Percentiles rank a stretch among this genome's conserved stretches.
These are phyloP conservation scores for Linnemannia hyalina DNA, from an alignment of 192 early-diverging fungal genomes.

Conservation along the genomic window DNA sequence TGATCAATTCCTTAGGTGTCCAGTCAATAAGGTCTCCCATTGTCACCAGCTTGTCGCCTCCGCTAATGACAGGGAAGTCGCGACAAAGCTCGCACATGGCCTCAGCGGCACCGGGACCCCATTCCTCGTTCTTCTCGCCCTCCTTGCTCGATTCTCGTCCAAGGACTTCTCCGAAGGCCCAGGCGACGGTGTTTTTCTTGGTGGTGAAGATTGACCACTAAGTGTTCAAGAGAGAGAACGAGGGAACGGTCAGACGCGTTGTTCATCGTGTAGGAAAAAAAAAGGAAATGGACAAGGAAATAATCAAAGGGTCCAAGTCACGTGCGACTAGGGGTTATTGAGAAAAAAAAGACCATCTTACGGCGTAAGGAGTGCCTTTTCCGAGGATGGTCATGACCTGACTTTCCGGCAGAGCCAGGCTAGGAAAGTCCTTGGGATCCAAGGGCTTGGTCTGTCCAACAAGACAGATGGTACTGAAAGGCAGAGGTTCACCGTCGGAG, in stretches of 20 bases:
- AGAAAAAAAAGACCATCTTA: neutral
- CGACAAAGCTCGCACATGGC: neutral
- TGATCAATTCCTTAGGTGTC: neutral
- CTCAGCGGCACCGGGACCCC: slow-evolving; percentile 19
- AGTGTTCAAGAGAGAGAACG: neutral
- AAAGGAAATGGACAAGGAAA: too few relatives aligned
- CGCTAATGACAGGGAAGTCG: slow-evolving; percentile 8
- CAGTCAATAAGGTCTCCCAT: slow-evolving; percentile 13
- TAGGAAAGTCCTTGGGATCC: slow-evolving; percentile 20
- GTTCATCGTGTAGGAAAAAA: neutral
- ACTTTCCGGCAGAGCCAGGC: neutral
- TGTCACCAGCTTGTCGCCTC: neutral
- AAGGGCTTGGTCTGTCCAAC: slow-evolving; percentile 16
- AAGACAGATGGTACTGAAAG: slow-evolving; percentile 1
- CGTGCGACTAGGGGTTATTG: neutral
- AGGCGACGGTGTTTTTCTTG: neutral
- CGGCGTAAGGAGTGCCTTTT: slow-evolving; percentile 12
- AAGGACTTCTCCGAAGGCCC: slow-evolving; percentile 9
- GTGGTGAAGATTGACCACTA: slow-evolving; percentile 20
- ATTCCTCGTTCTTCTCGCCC: slow-evolving; percentile 14
- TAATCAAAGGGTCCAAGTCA: neutral
- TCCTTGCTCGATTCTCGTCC: neutral
- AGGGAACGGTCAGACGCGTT: neutral
- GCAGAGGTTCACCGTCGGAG: neutral
- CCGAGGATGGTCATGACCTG: neutral